Evolutionary conservation across 345 rosid genomes (phyloP).

Genomic region (Microcos paniculata): DNA sequence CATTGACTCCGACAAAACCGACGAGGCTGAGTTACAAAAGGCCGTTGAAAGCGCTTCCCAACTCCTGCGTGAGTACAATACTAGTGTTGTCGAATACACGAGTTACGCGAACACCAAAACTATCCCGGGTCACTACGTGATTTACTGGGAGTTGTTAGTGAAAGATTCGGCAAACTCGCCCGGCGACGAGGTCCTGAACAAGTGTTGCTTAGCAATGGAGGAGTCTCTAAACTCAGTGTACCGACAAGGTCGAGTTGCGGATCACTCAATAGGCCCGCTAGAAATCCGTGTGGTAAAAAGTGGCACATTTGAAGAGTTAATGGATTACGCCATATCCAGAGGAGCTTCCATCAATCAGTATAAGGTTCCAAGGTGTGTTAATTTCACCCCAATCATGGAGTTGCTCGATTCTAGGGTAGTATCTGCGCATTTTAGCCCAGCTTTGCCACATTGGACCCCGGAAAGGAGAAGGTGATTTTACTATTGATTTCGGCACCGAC

Average conservation of each 20-base stretch:
- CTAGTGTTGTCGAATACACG: conserved; percentile 89
- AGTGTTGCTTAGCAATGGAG: conserved; percentile 88
- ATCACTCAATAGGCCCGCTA: conserved; percentile 76
- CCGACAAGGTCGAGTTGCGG: conserved; percentile 81
- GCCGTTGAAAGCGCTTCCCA: conserved; percentile 72
- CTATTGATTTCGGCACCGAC: conserved; percentile 23
- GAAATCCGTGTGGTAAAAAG: conserved; percentile 76
- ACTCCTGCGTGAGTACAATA: conserved; percentile 42
- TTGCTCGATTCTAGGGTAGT: conserved; percentile 76
- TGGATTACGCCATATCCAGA: conserved; percentile 94
- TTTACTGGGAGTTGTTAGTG: conserved; percentile 74
- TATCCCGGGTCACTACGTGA: conserved; percentile 91
- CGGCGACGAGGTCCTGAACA: conserved; percentile 36
- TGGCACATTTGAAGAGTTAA: conserved; percentile 96
- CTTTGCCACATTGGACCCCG: conserved; percentile 77
- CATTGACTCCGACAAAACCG: conserved; percentile 91
- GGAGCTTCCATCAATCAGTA: conserved; percentile 98
- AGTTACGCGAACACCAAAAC: conserved; percentile 75
- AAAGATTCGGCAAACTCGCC: conserved; percentile 56
- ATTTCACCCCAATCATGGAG: conserved; percentile 83
- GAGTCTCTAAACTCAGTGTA: conserved; percentile 89
- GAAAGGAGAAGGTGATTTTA: conserved; percentile 43
- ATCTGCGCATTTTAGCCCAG: conserved; percentile 70
- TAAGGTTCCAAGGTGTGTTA: conserved; percentile 94
- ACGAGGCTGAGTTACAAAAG: conserved; percentile 81